Evolutionary conservation across 345 rosid genomes (phyloP).

Genomic region (Isatis tinctoria): DNA sequence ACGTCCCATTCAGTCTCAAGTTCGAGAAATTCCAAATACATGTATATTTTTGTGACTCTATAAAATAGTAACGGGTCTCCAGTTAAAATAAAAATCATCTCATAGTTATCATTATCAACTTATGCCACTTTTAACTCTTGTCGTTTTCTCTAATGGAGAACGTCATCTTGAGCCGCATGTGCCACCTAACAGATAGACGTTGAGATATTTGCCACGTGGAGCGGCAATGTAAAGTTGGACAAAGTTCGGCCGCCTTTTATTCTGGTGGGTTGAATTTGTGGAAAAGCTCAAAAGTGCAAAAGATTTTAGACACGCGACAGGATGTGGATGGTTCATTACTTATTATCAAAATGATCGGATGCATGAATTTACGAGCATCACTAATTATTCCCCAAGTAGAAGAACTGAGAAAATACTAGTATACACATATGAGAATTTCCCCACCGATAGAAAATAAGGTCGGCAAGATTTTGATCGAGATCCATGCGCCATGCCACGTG

Average conservation of each 20-base stretch:
- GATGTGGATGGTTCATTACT: slow-evolving; percentile 8
- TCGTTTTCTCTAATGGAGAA: not conserved
- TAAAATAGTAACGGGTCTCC: not conserved
- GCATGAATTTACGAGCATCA: slow-evolving; percentile 13
- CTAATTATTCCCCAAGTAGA: not conserved
- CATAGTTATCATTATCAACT: not conserved
- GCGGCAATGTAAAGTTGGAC: not conserved
- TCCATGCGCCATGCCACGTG: slow-evolving; percentile 18
- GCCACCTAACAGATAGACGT: slow-evolving; percentile 21
- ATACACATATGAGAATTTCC: not conserved
- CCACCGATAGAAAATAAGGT: slow-evolving; percentile 18
- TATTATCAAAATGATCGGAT: not conserved
- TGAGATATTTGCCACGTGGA: slow-evolving; percentile 18
- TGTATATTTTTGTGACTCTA: not conserved
- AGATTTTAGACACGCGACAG: not conserved
- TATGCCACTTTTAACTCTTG: not conserved
- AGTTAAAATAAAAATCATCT: not conserved
- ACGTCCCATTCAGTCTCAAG: not conserved
- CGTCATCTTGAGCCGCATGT: slow-evolving; percentile 6
- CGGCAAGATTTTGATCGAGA: slow-evolving; percentile 30
- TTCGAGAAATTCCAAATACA: not conserved
- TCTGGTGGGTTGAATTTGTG: slow-evolving; percentile 16
- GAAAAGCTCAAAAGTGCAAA: slow-evolving; percentile 8
- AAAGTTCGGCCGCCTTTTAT: slow-evolving; percentile 1
- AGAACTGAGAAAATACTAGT: not conserved